Percentiles rank a stretch among this genome's conserved stretches.
These are phyloP conservation scores for Fagopyrum homotropicum DNA, from an alignment of 148 eudicot species.

Conservation along the genomic window DNA sequence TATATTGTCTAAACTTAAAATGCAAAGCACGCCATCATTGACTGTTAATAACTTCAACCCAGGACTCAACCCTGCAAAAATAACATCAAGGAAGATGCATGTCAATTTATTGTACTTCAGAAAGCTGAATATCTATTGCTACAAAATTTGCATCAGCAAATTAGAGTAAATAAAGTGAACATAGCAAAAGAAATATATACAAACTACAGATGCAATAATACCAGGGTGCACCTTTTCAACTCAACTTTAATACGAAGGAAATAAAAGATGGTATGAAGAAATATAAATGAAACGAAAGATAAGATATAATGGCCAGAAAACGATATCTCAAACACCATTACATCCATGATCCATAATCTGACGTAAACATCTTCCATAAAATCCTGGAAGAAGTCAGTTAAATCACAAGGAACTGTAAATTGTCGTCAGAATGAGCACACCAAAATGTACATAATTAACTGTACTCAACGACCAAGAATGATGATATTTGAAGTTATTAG, in stretches of 20 bases:
- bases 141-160: not conserved
- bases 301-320: not conserved
- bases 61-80: constrained; percentile 2
- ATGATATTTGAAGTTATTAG: not conserved
- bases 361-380: not conserved
- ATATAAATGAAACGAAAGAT: not conserved
- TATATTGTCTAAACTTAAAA: not conserved
- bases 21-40: not conserved
- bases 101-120: not conserved
- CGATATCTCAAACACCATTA: constrained; percentile 3
- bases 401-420: not conserved
- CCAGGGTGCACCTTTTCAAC: not conserved
- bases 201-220: not conserved
- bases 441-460: not conserved
- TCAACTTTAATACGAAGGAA: not conserved
- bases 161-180: not conserved
- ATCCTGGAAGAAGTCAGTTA: constrained; percentile 8
- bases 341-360: constrained; percentile 5
- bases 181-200: not conserved
- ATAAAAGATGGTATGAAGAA: not conserved
- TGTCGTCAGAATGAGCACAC: not conserved
- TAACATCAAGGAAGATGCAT: constrained; percentile 2
- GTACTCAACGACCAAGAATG: not conserved
- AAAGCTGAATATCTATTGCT: not conserved
- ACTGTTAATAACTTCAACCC: constrained; percentile 1